phyloP scores from a whole-genome alignment of 2,329 filamentous ascomycete species.

The Aspergillus felis region DNA sequence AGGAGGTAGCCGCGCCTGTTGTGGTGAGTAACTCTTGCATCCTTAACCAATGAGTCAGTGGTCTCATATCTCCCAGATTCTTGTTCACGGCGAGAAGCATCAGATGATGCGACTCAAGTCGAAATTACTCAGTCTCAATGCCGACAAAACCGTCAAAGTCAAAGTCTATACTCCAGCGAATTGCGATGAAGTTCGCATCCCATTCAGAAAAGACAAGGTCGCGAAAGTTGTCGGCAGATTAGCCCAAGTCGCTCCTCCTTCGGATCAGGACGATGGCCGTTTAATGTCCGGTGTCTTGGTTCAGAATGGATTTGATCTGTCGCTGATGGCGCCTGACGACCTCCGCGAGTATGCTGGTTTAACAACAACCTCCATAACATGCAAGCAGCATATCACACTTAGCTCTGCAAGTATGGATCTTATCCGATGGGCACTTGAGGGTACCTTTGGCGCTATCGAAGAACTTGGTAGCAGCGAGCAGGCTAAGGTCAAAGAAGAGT shows the following conservation, averaged over 20 bases:
- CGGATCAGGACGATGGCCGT: constrained; percentile 44
- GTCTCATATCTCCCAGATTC: constrained; percentile 56
- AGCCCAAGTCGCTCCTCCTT: constrained; percentile 71
- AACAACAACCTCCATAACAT: constrained; percentile 89
- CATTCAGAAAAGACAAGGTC: constrained; percentile 91
- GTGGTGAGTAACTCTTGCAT: constrained; percentile 62
- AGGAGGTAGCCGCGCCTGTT: constrained; percentile 85
- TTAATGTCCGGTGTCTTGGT: constrained; percentile 88
- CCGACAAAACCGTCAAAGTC: constrained; percentile 71
- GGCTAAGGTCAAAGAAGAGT: constrained; percentile 20
- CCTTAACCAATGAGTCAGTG: not conserved
- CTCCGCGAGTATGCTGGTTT: constrained; percentile 94
- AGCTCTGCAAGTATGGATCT: constrained; percentile 85
- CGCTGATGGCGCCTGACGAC: constrained; percentile 94
- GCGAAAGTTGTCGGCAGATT: constrained; percentile 95
- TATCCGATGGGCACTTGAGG: constrained; percentile 89
- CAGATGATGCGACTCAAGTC: constrained; percentile 98
- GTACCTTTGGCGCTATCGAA: constrained; percentile 86
- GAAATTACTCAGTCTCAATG: constrained; percentile 87
- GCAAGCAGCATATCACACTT: constrained; percentile 84
- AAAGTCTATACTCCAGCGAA: constrained; percentile 94
- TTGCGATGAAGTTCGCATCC: constrained; percentile 90
- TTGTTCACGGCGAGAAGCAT: constrained; percentile 94
- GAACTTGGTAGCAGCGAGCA: constrained; percentile 31
- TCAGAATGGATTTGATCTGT: constrained; percentile 96